A percentile compares a stretch with the other conserved stretches of the same genome.
Evolutionary conservation across 768 basidiomycete genomes (phyloP).

Genomic region (Mycena metata): DNA sequence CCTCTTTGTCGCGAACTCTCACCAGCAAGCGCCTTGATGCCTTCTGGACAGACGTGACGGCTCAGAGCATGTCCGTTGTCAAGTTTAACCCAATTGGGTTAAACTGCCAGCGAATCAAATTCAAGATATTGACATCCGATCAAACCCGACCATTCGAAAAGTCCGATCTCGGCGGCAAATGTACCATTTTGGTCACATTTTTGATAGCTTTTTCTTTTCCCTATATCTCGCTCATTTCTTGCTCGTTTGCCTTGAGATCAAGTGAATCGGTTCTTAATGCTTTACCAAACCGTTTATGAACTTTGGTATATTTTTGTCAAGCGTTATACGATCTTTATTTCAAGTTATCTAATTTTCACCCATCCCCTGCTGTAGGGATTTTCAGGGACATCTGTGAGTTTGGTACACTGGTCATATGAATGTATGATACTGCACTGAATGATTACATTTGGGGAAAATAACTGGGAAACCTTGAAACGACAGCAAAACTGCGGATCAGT

Average conservation of each 20-base stretch:
- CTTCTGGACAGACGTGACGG: no score
- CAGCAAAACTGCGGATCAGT: not conserved
- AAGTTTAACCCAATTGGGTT: no score
- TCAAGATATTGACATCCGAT: no score
- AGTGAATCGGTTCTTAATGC: not conserved
- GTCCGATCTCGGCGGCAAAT: no score
- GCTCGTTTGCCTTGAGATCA: not conserved
- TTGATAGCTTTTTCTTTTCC: no score
- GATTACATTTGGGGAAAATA: not conserved
- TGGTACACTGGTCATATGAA: not conserved
- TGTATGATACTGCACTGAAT: conserved; percentile 1
- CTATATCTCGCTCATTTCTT: not conserved
- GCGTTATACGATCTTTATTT: not conserved
- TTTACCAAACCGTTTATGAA: not conserved
- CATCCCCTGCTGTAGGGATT: not conserved
- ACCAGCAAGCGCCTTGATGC: no score
- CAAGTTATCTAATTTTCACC: not conserved
- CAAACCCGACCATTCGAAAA: no score
- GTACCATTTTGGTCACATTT: no score
- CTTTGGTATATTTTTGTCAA: not conserved
- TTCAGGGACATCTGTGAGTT: conserved; percentile 7
- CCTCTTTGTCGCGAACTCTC: no score
- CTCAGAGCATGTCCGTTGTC: no score
- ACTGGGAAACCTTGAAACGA: conserved; percentile 2
- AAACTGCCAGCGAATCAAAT: no score